These are phyloP conservation scores for Trichoderma asperelloides DNA, from an alignment of 495 filamentous ascomycete genomes.

Conservation along the genomic window DNA sequence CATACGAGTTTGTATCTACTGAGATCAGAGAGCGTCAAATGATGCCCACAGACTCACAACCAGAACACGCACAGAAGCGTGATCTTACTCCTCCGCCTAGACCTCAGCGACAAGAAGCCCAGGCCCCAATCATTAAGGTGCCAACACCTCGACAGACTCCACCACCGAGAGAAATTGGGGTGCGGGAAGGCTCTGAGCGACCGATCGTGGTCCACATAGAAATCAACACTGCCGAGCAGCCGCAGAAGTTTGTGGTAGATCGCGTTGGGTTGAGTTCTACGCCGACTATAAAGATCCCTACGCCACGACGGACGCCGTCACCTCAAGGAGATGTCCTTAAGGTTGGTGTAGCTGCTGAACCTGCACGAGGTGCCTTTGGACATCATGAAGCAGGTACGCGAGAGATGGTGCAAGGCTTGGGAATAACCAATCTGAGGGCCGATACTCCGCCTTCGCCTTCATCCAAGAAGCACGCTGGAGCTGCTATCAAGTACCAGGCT, in stretches of 20 bases:
- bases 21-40: background rate
- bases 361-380: background rate
- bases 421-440: background rate
- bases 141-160: slow-evolving; percentile 9
- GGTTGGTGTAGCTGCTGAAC: background rate
- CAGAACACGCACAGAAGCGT: background rate
- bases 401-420: background rate
- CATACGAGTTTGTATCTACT: background rate
- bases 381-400: background rate
- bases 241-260: background rate
- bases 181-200: background rate
- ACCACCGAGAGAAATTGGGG: background rate
- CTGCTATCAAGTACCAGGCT: slow-evolving; percentile 25
- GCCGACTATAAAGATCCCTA: slow-evolving; percentile 1
- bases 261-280: background rate
- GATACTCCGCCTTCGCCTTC: slow-evolving; percentile 38
- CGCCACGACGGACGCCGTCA: slow-evolving; percentile 6
- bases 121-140: background rate
- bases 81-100: background rate
- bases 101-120: background rate
- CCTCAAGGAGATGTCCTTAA: background rate
- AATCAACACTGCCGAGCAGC: background rate
- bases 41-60: background rate
- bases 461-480: slow-evolving; percentile 20
- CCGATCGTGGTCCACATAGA: background rate